Evolutionary conservation across 495 filamentous ascomycete species (phyloP), one percentile per base, ranked within the genome.

Genomic region (Lindgomyces ingoldianus): DNA sequence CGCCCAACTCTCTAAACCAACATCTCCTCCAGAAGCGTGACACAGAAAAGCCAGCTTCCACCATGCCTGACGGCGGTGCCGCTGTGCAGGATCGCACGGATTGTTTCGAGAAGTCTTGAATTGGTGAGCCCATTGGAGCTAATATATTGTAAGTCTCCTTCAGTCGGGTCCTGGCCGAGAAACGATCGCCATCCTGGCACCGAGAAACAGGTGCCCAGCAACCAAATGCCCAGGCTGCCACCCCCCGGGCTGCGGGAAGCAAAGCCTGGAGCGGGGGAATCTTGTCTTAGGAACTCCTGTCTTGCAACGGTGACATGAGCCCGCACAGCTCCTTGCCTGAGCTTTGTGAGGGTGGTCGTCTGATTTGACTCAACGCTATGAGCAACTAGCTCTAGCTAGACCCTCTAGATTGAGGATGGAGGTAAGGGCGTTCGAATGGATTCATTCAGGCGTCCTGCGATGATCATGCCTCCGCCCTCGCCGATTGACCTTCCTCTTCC

Each of bases 21-120:
- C 52, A 14, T 41, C 22, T 41, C 27, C 11, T 55, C 29, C 6
- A 55, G 52, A 39, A 36, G 27, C 52, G 52, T 55, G 52, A 41
- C 52, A 55, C 52, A 11, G 25, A 55, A n/a, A 41, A 18, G 11
- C 27, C 16, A 55, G 25, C 21, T 29, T 18, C 6, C 21, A 8
- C 6, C 33, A 39, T 6, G 33, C 14, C 14, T 39, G 33, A 6
- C 33, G 6, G 33, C 33, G 33, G 33, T 14, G 33, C 33, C 6
- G 33, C 33, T 39, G 6, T 14, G 33, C n/a, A n/a, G n/a, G n/a
- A n/a, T n/a, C n/a, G n/a, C n/a, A 39, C 33, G 6, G 33, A 39
- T 6, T 39, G 33, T 39, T 39, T 39, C 33, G 33, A 39, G 33
- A 39, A 6, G 33, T 39, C 14, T 6, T 6, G 14, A 6, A 14